A percentile compares a stretch with the other conserved stretches of the same genome.
These are phyloP conservation scores for Geoglossum cookeanum DNA, from an alignment of 2,329 filamentous ascomycete genomes.

Conservation along the genomic window DNA sequence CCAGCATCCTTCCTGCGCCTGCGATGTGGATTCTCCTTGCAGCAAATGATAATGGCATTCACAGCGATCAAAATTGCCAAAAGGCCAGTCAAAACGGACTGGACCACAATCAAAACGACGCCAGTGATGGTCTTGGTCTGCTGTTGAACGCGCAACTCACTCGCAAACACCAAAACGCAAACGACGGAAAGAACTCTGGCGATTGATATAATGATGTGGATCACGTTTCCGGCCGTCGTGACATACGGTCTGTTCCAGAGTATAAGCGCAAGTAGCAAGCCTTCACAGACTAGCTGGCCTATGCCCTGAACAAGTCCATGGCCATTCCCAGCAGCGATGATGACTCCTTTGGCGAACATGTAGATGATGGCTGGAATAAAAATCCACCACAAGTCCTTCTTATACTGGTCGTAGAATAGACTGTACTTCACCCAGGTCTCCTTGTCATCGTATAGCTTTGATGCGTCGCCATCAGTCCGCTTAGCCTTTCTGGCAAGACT, in stretches of 20 bases:
- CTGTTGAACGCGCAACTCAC: slow-evolving; percentile 74
- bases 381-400: slow-evolving; percentile 90
- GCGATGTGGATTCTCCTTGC: slow-evolving; percentile 77
- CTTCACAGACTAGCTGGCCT: slow-evolving; percentile 65
- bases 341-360: slow-evolving; percentile 72
- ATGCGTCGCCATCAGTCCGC: slow-evolving; percentile 51
- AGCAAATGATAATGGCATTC: slow-evolving; percentile 69
- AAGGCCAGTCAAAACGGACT: slow-evolving; percentile 63
- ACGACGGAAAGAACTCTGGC: slow-evolving; percentile 76
- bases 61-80: slow-evolving; percentile 75
- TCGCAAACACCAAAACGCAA: slow-evolving; percentile 83
- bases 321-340: slow-evolving; percentile 70
- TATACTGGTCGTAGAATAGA: slow-evolving; percentile 92
- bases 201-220: slow-evolving; percentile 82
- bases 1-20: slow-evolving; percentile 76
- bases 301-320: slow-evolving; percentile 67
- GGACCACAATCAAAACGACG: slow-evolving; percentile 81
- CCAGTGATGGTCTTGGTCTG: slow-evolving; percentile 90
- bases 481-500: slow-evolving; percentile 55
- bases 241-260: slow-evolving; percentile 76
- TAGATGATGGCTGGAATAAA: slow-evolving; percentile 82
- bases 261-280: slow-evolving; percentile 57
- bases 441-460: slow-evolving; percentile 70
- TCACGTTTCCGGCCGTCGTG: slow-evolving; percentile 70
- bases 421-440: slow-evolving; percentile 88